phyloP scores from a whole-genome alignment of 179 eudicot genomes.

The Beta lomatogona region DNA sequence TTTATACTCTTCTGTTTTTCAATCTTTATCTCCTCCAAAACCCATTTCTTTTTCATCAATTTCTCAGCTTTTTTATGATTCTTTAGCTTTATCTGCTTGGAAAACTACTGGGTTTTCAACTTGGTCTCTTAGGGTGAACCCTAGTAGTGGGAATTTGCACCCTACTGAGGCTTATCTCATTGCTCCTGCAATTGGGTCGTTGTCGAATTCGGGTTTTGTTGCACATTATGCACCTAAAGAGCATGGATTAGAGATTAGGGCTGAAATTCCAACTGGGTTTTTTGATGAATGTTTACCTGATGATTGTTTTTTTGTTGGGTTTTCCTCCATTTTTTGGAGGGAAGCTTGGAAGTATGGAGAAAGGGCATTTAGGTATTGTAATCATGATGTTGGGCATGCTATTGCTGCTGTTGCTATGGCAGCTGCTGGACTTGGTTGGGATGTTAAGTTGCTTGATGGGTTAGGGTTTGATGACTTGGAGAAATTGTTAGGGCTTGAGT shows the following conservation, averaged over 20 bases:
- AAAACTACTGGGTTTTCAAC: slow-evolving; percentile 74
- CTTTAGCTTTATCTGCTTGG: slow-evolving; percentile 93
- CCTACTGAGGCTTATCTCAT: slow-evolving; percentile 92
- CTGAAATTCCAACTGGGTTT: slow-evolving; percentile 54
- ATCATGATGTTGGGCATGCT: slow-evolving; percentile 94
- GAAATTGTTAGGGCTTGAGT: slow-evolving; percentile 66
- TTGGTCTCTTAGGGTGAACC: slow-evolving; percentile 91
- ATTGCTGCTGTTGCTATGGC: slow-evolving; percentile 76
- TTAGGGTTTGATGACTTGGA: slow-evolving; percentile 67
- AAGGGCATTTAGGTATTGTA: slow-evolving; percentile 90
- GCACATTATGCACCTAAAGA: slow-evolving; percentile 90
- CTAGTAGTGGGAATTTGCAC: slow-evolving; percentile 91
- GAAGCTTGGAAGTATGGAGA: slow-evolving; percentile 99
- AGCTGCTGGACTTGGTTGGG: slow-evolving; percentile 89
- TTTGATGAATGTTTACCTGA: slow-evolving; percentile 40
- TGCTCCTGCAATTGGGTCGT: slow-evolving; percentile 55
- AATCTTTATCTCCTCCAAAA: slow-evolving; percentile 53
- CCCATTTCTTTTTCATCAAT: slow-evolving; percentile 54
- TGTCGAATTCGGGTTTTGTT: slow-evolving; percentile 54
- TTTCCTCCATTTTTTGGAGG: slow-evolving; percentile 89
- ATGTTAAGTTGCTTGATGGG: slow-evolving; percentile 87
- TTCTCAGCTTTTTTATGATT: slow-evolving; percentile 72
- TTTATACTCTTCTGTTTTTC: slow-evolving; percentile 51
- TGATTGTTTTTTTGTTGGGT: slow-evolving; percentile 65
- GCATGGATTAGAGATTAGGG: slow-evolving; percentile 78